phyloP scores from a whole-genome alignment of 192 early-diverging fungal genomes.

The Irineochytrium annulatum region DNA sequence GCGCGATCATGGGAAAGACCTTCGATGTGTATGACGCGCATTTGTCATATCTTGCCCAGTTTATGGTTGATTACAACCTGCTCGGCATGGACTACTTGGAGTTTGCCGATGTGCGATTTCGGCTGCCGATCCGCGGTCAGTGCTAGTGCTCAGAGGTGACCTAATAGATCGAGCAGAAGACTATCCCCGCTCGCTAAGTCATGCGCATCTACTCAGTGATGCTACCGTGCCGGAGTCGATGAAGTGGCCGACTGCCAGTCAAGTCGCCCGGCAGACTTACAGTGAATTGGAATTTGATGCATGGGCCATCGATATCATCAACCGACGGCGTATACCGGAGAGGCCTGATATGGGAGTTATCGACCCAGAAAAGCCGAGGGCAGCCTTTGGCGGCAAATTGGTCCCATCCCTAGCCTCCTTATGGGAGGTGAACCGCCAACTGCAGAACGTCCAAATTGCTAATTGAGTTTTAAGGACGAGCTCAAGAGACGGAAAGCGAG shows the following conservation, averaged over 20 bases:
- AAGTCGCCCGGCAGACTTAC: conserved; percentile 41
- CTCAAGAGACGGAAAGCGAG: not conserved
- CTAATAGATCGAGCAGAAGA: no score
- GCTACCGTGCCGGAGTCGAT: not conserved
- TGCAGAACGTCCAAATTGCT: no score
- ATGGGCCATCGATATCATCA: conserved; percentile 57
- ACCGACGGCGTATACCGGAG: conserved; percentile 40
- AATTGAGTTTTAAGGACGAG: conserved; percentile 2
- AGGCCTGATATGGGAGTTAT: conserved; percentile 26
- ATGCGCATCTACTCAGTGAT: not conserved
- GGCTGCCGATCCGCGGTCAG: conserved; percentile 10
- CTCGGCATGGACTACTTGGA: conserved; percentile 82
- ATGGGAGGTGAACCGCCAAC: conserved; percentile 54
- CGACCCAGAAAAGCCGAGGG: conserved; percentile 8
- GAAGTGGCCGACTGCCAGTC: conserved; percentile 4
- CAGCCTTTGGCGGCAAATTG: conserved; percentile 43
- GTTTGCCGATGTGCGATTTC: conserved; percentile 42
- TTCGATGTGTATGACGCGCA: conserved; percentile 81
- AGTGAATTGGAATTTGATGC: conserved; percentile 79
- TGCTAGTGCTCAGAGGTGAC: no score
- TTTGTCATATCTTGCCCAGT: conserved; percentile 77
- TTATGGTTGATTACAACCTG: conserved; percentile 81
- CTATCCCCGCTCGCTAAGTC: no score
- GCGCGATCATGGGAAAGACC: conserved; percentile 63
- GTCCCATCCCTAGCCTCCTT: conserved; percentile 58